A percentile compares a stretch with the other conserved stretches of the same genome.
phyloP scores from a whole-genome alignment of 75 land plant genomes.

The Selaginella tamariscina region DNA sequence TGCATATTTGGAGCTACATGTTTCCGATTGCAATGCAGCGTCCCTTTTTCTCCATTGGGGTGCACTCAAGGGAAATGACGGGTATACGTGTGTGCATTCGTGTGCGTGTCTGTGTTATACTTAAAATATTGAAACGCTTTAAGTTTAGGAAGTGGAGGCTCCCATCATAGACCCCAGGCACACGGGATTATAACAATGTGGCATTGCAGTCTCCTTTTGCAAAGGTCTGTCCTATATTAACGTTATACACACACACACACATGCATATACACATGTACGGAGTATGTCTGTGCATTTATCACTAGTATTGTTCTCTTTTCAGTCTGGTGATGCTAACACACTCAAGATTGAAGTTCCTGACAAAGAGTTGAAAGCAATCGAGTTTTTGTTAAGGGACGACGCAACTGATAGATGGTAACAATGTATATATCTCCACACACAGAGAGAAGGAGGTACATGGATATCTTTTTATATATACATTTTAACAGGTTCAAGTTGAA shows the following conservation, averaged over 20 bases:
- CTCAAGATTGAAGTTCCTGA: conserved; percentile 62
- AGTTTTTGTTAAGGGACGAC: conserved; percentile 51
- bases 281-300: too few relatives aligned
- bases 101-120: conserved; percentile 3
- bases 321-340: conserved; percentile 50
- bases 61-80: conserved; percentile 23
- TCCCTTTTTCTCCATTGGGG: conserved; percentile 91
- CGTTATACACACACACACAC: too few relatives aligned
- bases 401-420: conserved; percentile 19
- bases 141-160: conserved; percentile 58
- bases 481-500: conserved; percentile 65
- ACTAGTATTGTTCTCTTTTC: too few relatives aligned
- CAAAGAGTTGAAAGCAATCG: conserved; percentile 44
- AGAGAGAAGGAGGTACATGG: conserved; percentile 43
- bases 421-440: conserved; percentile 9
- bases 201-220: conserved; percentile 76
- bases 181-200: conserved; percentile 42
- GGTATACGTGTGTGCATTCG: not conserved
- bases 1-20: conserved; percentile 37
- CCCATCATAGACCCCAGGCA: conserved; percentile 77
- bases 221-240: conserved; percentile 36
- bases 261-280: too few relatives aligned
- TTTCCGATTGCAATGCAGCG: conserved; percentile 35
- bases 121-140: not conserved
- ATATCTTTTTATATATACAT: conserved; percentile 17